phyloP scores from a whole-genome alignment of 768 basidiomycete species.

The Termitomyces eurrhizus region DNA sequence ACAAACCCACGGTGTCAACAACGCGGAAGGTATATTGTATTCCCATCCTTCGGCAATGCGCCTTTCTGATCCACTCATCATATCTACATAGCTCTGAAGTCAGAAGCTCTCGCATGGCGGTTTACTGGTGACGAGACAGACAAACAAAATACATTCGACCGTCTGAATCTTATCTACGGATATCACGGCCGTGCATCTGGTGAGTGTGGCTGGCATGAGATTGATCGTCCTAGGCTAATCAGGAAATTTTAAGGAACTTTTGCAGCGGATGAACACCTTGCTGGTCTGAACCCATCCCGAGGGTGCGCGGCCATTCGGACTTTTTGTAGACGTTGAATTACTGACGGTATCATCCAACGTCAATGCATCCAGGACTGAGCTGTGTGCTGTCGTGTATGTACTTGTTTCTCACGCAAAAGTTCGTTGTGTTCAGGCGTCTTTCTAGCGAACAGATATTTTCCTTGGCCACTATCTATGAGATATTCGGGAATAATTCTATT shows the following conservation, averaged over 20 bases:
- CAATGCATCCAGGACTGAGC: slow-evolving; percentile 17
- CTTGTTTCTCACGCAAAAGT: neutral
- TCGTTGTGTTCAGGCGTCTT: neutral
- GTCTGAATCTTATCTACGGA: slow-evolving; percentile 33
- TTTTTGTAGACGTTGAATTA: neutral
- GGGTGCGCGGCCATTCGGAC: slow-evolving; percentile 22
- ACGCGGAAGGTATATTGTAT: slow-evolving; percentile 26
- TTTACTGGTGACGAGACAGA: slow-evolving; percentile 37
- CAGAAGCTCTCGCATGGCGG: slow-evolving; percentile 38
- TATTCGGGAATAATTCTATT: slow-evolving; percentile 37
- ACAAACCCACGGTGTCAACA: slow-evolving; percentile 41
- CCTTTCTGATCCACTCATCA: neutral
- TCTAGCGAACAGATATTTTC: slow-evolving; percentile 41
- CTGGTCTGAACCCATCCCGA: slow-evolving; percentile 37
- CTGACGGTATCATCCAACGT: neutral
- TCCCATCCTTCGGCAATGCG: neutral
- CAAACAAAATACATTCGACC: slow-evolving; percentile 33
- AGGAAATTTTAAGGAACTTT: slow-evolving; percentile 28
- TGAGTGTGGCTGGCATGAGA: neutral
- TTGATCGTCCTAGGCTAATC: neutral
- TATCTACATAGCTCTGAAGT: slow-evolving; percentile 24
- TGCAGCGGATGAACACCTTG: slow-evolving; percentile 37
- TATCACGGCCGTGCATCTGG: slow-evolving; percentile 37
- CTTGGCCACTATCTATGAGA: slow-evolving; percentile 36
- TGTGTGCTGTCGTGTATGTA: slow-evolving; percentile 36